These are phyloP conservation scores for Aureobasidium sp. DNA, from an alignment of 2,329 filamentous ascomycete species.

Conservation along the genomic window DNA sequence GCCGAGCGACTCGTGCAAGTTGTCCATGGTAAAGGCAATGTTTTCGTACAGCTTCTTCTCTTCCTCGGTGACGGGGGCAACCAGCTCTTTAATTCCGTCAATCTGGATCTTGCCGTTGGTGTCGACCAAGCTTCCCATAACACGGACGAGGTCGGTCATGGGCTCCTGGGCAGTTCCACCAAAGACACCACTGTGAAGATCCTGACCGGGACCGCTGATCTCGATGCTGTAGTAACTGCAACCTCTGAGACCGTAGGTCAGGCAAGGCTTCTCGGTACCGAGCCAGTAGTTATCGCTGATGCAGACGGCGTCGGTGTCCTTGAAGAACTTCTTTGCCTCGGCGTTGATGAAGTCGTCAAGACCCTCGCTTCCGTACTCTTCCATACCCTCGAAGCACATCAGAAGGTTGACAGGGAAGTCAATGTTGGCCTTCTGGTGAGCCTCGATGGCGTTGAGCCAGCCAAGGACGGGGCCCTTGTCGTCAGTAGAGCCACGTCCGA, in stretches of 20 bases:
- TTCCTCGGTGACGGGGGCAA: slow-evolving; percentile 78
- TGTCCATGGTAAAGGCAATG: slow-evolving; percentile 95
- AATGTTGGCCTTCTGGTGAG: slow-evolving; percentile 88
- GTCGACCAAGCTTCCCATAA: slow-evolving; percentile 81
- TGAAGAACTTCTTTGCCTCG: slow-evolving; percentile 91
- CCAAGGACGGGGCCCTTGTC: slow-evolving; percentile 97
- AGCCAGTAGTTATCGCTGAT: slow-evolving; percentile 99
- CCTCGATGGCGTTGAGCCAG: slow-evolving; percentile 97
- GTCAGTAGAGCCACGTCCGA: slow-evolving; percentile 88
- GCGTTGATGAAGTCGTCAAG: slow-evolving; percentile 88
- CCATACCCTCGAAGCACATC: slow-evolving; percentile 99
- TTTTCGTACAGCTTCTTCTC: slow-evolving; percentile 81
- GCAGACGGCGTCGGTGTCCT: slow-evolving; percentile 90
- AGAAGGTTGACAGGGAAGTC: slow-evolving; percentile 96
- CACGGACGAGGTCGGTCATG: slow-evolving; percentile 87
- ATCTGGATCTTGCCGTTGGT: slow-evolving; percentile 88
- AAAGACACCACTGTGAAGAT: slow-evolving; percentile 95
- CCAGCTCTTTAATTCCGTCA: slow-evolving; percentile 87
- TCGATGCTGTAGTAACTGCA: slow-evolving; percentile 97
- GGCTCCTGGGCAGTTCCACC: slow-evolving; percentile 95
- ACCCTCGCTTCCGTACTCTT: slow-evolving; percentile 95
- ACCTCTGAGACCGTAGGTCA: slow-evolving; percentile 93
- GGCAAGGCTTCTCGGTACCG: slow-evolving; percentile 93
- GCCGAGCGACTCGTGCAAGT: slow-evolving; percentile 84
- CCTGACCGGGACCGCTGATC: slow-evolving; percentile 82